Percentiles rank a stretch among this genome's conserved stretches.
Conservation (phyloP, 306 rosid species). For the Styphnolobium japonicum region DNA sequence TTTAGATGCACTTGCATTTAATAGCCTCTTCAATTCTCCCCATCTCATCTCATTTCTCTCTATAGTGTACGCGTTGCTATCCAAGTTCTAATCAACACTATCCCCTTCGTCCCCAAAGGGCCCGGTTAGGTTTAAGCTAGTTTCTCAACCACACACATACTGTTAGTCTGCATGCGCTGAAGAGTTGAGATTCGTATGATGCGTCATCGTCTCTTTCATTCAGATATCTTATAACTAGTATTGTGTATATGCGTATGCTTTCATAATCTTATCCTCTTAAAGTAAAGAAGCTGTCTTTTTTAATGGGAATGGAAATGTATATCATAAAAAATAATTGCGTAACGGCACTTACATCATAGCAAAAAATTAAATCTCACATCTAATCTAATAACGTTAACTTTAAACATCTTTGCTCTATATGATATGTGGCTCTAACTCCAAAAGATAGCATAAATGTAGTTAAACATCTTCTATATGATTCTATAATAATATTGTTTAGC, state of each 20-base stretch:
- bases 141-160: not conserved
- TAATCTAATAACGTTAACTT: not conserved
- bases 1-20: constrained; percentile 3
- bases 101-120: not conserved
- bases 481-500: too few relatives aligned
- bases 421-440: not conserved
- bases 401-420: not conserved
- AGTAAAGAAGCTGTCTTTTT: constrained; percentile 11
- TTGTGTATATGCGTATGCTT: not conserved
- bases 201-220: not conserved
- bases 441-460: not conserved
- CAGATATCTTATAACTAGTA: not conserved
- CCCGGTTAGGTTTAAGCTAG: not conserved
- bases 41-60: constrained; percentile 25
- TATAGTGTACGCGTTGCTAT: not conserved
- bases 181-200: not conserved
- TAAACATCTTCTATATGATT: too few relatives aligned
- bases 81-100: not conserved
- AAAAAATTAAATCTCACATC: not conserved
- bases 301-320: not conserved
- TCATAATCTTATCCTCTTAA: constrained; percentile 17
- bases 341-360: not conserved
- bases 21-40: constrained; percentile 30
- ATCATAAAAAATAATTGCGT: not conserved
- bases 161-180: not conserved